Conservation (phyloP, 768 basidiomycete genomes). For the Lactarius quietus region DNA sequence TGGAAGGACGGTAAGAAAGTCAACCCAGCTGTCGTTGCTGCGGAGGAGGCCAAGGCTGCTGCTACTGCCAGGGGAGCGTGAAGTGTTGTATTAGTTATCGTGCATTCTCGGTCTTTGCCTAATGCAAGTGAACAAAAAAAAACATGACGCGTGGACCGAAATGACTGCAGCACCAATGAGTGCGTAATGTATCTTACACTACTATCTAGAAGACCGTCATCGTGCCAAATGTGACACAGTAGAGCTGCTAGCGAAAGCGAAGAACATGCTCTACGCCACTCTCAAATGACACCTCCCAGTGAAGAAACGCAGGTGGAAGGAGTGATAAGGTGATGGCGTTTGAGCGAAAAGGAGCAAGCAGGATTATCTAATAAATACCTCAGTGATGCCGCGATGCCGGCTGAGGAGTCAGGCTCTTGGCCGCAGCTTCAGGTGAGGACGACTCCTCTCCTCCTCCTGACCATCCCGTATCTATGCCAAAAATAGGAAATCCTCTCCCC, state of each 20-base stretch:
- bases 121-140: neutral
- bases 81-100: conserved; percentile 24
- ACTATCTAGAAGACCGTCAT: conserved; percentile 42
- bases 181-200: conserved; percentile 34
- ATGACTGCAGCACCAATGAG: neutral
- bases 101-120: conserved; percentile 5
- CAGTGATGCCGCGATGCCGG: neutral
- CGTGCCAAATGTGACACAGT: conserved; percentile 29
- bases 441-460: neutral
- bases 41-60: conserved; percentile 77
- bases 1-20: conserved; percentile 97
- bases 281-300: conserved; percentile 32
- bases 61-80: conserved; percentile 33
- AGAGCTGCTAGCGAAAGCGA: conserved; percentile 40
- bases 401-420: neutral
- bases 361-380: neutral
- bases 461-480: conserved; percentile 24
- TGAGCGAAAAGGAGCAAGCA: neutral
- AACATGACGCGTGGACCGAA: neutral
- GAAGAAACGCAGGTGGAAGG: conserved; percentile 26
- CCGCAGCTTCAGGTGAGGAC: neutral
- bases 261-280: conserved; percentile 31
- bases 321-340: conserved; percentile 36
- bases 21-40: conserved; percentile 92
- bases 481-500: conserved; percentile 48